A percentile compares a stretch with the other conserved stretches of the same genome.
Evolutionary conservation across 2,329 filamentous ascomycete species (phyloP).

Genomic region (Calonectria crousiana): DNA sequence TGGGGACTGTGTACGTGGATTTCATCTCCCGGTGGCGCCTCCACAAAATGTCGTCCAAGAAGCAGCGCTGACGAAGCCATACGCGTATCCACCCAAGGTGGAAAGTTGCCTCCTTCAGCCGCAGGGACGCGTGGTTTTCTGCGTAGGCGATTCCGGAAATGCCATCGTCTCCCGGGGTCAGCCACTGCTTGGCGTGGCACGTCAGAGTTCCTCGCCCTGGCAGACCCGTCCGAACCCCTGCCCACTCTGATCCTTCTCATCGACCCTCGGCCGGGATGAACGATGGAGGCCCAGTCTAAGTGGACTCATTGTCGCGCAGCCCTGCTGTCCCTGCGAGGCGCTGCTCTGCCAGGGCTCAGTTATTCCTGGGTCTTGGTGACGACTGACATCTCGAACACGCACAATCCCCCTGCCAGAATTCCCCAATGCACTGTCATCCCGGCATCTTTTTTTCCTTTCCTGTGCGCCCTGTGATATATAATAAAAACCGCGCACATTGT

Average conservation of each 20-base stretch:
- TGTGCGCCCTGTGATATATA: neutral
- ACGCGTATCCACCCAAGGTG: neutral
- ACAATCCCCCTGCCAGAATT: neutral
- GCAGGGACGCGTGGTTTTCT: slow-evolving; percentile 8
- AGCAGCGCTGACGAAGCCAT: slow-evolving; percentile 6
- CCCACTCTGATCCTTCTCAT: neutral
- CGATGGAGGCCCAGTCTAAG: neutral
- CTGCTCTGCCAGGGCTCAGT: neutral
- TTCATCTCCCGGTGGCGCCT: neutral
- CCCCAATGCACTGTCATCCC: neutral
- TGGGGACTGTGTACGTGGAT: slow-evolving; percentile 1
- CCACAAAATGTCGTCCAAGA: neutral
- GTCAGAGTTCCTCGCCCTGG: neutral
- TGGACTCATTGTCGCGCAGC: slow-evolving; percentile 5
- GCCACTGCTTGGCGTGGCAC: neutral
- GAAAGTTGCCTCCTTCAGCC: slow-evolving; percentile 3
- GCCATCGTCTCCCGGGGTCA: neutral
- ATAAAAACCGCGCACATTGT: neutral
- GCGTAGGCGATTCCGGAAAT: slow-evolving; percentile 9
- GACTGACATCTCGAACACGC: neutral
- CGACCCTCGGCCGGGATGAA: neutral
- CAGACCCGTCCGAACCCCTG: neutral
- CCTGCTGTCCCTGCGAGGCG: neutral
- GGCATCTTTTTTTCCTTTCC: neutral
- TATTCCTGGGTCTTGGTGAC: neutral